These are phyloP conservation scores for Rhynchospora breviuscula DNA, from an alignment of 176 grass and related monocot genomes.

Conservation along the genomic window DNA sequence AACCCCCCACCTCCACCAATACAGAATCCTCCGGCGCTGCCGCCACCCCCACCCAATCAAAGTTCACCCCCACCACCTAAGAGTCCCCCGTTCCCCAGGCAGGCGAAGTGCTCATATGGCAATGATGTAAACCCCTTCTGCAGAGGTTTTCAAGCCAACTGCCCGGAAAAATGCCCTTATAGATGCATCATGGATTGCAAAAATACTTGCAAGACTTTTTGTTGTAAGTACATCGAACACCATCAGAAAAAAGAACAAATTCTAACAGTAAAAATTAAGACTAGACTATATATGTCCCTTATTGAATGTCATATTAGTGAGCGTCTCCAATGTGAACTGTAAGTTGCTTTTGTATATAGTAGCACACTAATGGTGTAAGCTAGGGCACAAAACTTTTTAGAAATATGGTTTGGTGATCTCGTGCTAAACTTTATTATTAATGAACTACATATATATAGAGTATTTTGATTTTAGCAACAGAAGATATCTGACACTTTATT, in stretches of 20 bases:
- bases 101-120: not conserved
- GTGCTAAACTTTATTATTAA: too few relatives aligned
- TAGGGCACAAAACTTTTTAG: not conserved
- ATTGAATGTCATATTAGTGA: not conserved
- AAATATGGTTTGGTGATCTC: not conserved
- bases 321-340: not conserved
- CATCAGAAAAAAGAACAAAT: too few relatives aligned
- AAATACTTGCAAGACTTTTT: not conserved
- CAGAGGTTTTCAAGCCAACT: not conserved
- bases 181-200: not conserved
- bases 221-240: not conserved
- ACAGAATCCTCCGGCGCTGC: not conserved
- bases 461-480: too few relatives aligned
- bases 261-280: not conserved
- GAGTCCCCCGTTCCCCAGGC: not conserved
- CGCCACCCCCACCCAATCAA: not conserved
- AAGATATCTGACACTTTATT: not conserved
- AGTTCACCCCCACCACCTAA: not conserved
- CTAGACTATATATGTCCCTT: not conserved
- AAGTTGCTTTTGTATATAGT: not conserved
- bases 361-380: not conserved
- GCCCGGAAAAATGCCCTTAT: not conserved
- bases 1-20: not conserved
- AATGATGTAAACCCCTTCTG: not conserved
- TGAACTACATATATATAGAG: too few relatives aligned